Base-by-base conservation (phyloP, 2,329 filamentous ascomycete genomes). In the Pestalotiopsis sp. region DNA sequence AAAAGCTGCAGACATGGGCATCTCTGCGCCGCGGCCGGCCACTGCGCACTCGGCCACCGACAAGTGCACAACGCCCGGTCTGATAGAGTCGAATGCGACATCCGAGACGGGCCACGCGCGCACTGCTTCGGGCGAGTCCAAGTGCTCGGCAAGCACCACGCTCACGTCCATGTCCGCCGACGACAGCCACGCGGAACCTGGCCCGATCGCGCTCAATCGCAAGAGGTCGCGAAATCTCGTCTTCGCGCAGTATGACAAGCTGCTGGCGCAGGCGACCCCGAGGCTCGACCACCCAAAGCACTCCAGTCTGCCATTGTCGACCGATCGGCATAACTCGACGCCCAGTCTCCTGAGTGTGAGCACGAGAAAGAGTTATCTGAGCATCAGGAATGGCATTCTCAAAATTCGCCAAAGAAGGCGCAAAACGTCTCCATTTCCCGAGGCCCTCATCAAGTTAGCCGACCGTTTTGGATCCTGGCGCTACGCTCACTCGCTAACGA, bases 201-300 rank as follows among this genome's bases (percentile, higher is more conserved):
- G 20, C 17, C n/a, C 64, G 52, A 75, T 73, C 36, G 68, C 75
- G 5, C 69, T 76, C 56, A 71, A 73, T 67, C 79, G 75, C 69
- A 74, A 72, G 67, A 74, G 80, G 66, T 80, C 81, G 49, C 82
- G 80, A 69, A 80, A 75, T 45, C 75, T 85, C 31, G 85, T 77
- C 68, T 88, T 88, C 71, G 78, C 81, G 6, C 81, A 83, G 38
- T 89, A 88, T 72, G 86, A 89, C 39, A 83, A 80, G 69, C 88
- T 86, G 69, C 73, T 88, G 49, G 76, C 81, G 20, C 79, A 85
- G 57, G 71, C 85, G 38, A 81, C 84, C 67, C 80, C 81, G 6
- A 80, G 80, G 52, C 76, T 83, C 45, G 79, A 81, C 70, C 82
- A 84, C 69, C 79, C 82, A 61, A 84, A 82, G 67, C 79, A 83